Base-by-base conservation (phyloP, 257 asterid species). In the Lithospermum erythrorhizon region DNA sequence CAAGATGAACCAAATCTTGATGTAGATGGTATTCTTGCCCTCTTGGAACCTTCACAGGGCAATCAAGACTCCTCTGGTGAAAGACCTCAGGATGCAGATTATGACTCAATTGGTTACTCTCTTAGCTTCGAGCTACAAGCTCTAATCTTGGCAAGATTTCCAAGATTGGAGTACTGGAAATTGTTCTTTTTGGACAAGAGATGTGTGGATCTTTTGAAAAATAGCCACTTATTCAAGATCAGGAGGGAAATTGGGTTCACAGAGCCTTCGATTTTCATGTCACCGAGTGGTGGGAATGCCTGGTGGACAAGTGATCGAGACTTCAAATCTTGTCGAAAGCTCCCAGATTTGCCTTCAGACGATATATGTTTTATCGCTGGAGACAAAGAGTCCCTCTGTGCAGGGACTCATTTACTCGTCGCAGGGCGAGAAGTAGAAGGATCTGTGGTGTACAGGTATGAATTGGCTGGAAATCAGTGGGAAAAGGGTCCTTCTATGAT, bases 21-120 rank as follows among this genome's bases (percentile, higher is more conserved):
- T 55, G 25, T 27, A 58, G 27, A 23, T 29, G 54, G 49, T 19
- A 29, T 20, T 63, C 14, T 35, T 35, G 13, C 45, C 45, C 45
- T 35, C 2, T 9, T 13, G 14, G 45, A 35, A 35, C 14, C 14
- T 6, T 7, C 45, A 35, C 45, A 9, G 45, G 45, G 45, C 45
- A 62, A 55, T 29, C 58, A 64, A 35, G 65, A 35, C 21, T 61
- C 60, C 57, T 74, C 61, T 3, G 51, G 61, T 57, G 71, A 65
- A 64, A 71, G 51, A 82, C 80, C 91, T 78, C 94, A 84, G 94
- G 96, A 87, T 84, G 91, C 90, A 84, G 96, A 87, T 87, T 87
- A 84, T 75, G 68, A 77, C 19, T 63, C 21, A 32, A 29, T 61
- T 60, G 67, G 79, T 27, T 76, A 35, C 45, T 35, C 87, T 22